These are phyloP conservation scores for Arthroderma sp. DNA, from an alignment of 2,329 filamentous ascomycete species.

Conservation along the genomic window DNA sequence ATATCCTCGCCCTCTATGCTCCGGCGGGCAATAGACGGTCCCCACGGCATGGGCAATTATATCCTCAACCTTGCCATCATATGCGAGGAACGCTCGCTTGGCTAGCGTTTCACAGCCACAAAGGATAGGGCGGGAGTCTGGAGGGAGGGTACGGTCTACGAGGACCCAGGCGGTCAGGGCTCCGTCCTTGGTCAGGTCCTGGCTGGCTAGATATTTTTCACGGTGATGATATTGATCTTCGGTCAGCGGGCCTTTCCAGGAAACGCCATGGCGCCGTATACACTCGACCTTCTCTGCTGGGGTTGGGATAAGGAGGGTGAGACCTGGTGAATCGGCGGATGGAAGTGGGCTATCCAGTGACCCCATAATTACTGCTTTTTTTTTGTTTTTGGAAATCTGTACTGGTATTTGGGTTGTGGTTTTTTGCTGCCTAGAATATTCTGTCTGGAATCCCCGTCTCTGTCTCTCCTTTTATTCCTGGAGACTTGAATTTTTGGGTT, in stretches of 20 bases:
- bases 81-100: conserved; percentile 29
- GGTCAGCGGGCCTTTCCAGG: conserved; percentile 46
- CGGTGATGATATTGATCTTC: conserved; percentile 44
- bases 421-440: too few relatives aligned
- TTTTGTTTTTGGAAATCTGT: not conserved
- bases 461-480: too few relatives aligned
- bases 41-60: conserved; percentile 57
- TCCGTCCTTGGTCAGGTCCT: conserved; percentile 41
- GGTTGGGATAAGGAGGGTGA: conserved; percentile 43
- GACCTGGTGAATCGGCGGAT: conserved; percentile 34
- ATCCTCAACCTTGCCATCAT: conserved; percentile 43
- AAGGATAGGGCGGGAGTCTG: conserved; percentile 34
- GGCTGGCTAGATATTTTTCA: conserved; percentile 39
- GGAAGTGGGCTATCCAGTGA: conserved; percentile 31
- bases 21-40: conserved; percentile 61
- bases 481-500: too few relatives aligned
- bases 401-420: not conserved
- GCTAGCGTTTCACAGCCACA: conserved; percentile 45
- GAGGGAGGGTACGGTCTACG: conserved; percentile 32
- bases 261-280: conserved; percentile 40
- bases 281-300: conserved; percentile 40
- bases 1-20: conserved; percentile 60
- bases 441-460: too few relatives aligned
- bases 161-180: conserved; percentile 48
- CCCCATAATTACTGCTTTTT: conserved; percentile 19